Conservation (phyloP, 768 basidiomycete genomes). For the Tephrocybe sp. region DNA sequence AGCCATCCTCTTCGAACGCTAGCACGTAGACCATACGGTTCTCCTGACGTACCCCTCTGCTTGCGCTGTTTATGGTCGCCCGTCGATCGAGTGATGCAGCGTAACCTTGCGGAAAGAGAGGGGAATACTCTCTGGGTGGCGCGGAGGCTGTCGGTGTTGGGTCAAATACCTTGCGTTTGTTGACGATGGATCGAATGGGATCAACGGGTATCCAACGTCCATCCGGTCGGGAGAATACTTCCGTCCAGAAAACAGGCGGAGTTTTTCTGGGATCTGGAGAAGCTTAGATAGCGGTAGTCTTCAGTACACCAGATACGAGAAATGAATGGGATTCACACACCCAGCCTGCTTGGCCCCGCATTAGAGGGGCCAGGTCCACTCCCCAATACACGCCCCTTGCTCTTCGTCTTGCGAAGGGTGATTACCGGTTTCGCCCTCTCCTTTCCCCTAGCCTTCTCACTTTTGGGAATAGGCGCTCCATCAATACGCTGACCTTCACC, state of each 20-base stretch:
- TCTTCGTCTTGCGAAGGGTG: conserved; percentile 55
- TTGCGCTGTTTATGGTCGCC: conserved; percentile 26
- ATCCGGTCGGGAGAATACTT: conserved; percentile 92
- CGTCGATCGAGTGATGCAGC: conserved; percentile 16
- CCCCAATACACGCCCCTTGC: conserved; percentile 44
- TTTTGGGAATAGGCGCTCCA: conserved; percentile 33
- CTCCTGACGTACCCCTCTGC: conserved; percentile 32
- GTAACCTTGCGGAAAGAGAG: conserved; percentile 20
- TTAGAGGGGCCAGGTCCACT: conserved; percentile 21
- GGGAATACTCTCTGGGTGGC: conserved; percentile 12
- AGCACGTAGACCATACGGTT: conserved; percentile 93
- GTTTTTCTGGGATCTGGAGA: conserved; percentile 55
- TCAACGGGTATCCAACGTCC: conserved; percentile 92
- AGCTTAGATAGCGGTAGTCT: conserved; percentile 18
- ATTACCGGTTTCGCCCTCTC: conserved; percentile 54
- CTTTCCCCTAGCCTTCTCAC: conserved; percentile 55
- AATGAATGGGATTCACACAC: conserved; percentile 17
- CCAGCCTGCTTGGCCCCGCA: conserved; percentile 16
- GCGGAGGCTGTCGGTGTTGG: conserved; percentile 42
- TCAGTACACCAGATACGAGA: no score
- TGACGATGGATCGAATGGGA: conserved; percentile 75
- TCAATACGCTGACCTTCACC: conserved; percentile 43
- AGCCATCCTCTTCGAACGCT: conserved; percentile 93
- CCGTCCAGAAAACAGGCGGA: conserved; percentile 94
- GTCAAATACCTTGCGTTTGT: conserved; percentile 79